These are phyloP conservation scores for Geosmithia morbida DNA, from an alignment of 2,329 filamentous ascomycete genomes.

Conservation along the genomic window DNA sequence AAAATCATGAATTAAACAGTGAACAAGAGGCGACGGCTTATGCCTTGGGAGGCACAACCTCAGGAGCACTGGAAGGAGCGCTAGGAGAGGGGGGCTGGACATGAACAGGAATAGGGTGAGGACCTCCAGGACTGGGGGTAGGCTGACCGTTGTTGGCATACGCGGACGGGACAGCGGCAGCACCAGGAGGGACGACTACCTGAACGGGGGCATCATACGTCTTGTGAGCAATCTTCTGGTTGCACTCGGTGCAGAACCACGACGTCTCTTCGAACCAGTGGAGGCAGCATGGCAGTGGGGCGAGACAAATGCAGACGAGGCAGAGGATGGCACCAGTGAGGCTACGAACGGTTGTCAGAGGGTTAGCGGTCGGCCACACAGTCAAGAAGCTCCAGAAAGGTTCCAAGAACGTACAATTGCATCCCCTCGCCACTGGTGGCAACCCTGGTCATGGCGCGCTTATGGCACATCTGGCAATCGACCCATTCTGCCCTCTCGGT, in stretches of 20 bases:
- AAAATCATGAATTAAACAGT: neutral
- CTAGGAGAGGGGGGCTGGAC: neutral
- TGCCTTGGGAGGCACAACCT: neutral
- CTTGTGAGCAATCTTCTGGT: conserved; percentile 12
- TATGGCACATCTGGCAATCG: conserved; percentile 3
- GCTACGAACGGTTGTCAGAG: conserved; percentile 4
- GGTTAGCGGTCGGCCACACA: too few species aligned
- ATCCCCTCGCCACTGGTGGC: conserved; percentile 2
- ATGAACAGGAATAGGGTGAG: neutral
- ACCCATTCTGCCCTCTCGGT: conserved; percentile 1
- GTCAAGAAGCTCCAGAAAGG: neutral
- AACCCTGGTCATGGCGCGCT: conserved; percentile 2
- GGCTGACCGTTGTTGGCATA: conserved; percentile 4
- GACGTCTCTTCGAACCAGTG: conserved; percentile 16
- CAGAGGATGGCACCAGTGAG: conserved; percentile 14
- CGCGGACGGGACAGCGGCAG: conserved; percentile 4
- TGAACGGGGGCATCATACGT: conserved; percentile 8
- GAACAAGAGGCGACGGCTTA: neutral
- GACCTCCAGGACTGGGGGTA: conserved; percentile 1
- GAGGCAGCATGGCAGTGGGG: conserved; percentile 15
- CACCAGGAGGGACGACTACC: conserved; percentile 7
- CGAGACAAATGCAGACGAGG: conserved; percentile 15
- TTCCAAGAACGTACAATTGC: conserved; percentile 1
- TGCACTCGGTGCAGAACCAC: conserved; percentile 14
- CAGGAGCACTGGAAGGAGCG: neutral